phyloP scores from a whole-genome alignment of 2,329 filamentous ascomycete genomes.

The Myriosclerotinia curreyana region DNA sequence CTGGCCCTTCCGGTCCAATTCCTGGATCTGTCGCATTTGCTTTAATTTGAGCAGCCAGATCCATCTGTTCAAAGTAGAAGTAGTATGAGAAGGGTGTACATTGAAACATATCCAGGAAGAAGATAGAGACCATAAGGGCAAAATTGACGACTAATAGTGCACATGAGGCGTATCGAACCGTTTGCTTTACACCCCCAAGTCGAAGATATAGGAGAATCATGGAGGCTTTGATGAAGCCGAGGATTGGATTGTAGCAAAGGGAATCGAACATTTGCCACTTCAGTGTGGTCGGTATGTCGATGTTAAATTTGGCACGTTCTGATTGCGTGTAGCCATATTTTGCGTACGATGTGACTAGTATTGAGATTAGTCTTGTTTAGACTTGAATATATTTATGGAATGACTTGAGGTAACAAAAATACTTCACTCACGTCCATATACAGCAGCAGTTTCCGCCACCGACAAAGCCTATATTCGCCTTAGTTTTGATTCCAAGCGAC shows the following conservation, averaged over 20 bases:
- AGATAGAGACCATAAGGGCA: conserved; percentile 40
- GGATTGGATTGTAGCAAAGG: conserved; percentile 45
- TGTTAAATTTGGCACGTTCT: conserved; percentile 17
- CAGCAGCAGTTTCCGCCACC: conserved; percentile 15
- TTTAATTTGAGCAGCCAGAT: conserved; percentile 18
- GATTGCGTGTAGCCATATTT: conserved; percentile 28
- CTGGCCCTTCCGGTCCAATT: conserved; percentile 9
- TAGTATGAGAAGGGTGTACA: conserved; percentile 33
- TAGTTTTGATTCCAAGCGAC: conserved; percentile 12
- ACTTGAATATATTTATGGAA: neutral
- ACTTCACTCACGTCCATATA: conserved; percentile 16
- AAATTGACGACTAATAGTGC: conserved; percentile 31
- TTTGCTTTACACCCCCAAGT: conserved; percentile 39
- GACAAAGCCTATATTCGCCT: conserved; percentile 21
- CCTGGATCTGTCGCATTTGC: conserved; percentile 18
- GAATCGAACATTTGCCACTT: conserved; percentile 36
- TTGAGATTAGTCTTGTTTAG: neutral
- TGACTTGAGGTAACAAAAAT: neutral
- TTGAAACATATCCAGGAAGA: conserved; percentile 44
- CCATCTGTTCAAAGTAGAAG: conserved; percentile 23
- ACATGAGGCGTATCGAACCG: conserved; percentile 20
- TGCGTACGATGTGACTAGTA: conserved; percentile 26
- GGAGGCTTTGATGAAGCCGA: conserved; percentile 47
- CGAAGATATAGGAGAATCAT: conserved; percentile 47
- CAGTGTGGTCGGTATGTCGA: neutral